Evolutionary conservation across 306 rosid species (phyloP), one percentile per base, ranked within the genome.

Genomic region (Prunus mume): DNA sequence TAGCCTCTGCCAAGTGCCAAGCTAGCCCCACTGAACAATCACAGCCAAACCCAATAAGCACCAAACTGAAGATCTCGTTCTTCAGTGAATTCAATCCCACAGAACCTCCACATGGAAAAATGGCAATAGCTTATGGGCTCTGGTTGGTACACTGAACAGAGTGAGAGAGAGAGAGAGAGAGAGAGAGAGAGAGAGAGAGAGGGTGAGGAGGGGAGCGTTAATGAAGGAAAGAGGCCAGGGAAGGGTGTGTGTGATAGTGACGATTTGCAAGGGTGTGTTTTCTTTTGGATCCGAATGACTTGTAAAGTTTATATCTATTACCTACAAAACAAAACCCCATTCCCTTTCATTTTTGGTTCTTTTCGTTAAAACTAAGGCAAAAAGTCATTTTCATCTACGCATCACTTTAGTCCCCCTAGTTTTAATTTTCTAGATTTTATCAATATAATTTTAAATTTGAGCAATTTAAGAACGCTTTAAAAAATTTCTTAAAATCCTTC

Each of bases 211-310:
- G 75, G 25, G 84, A 89, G 76, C 88, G 85, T 77, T 80, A 72
- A 69, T 28, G 71, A 65, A 22, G 30, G 60, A 28, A 12, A 34
- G 51, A 67, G 17, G 57, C 11, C 25, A 57, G 13, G 69, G 34
- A 28, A 38, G 34, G 75, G 75, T 63, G 79, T 52, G 71, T 67
- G 62, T 14, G 15, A 5, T 27, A 13, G 64, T 52, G 85, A 78
- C 82, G 84, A 87, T 77, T 80, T 84, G 80, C 60, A 74, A 83
- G 89, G 79, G 52, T 27, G 63, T 27, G 18, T 65, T 19, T 66
- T 8, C 28, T 75, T 81, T 43, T 38, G 68, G 89, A 86, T 91
- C 84, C 58, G 76, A 81, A 70, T 66, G 83, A 54, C 81, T 75
- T 69, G 41, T 76, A 83, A 17, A 49, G 25, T 25, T 17, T 9